These are phyloP conservation scores for Teratosphaeria epicoccoides DNA, from an alignment of 2,329 filamentous ascomycete species.

Conservation along the genomic window DNA sequence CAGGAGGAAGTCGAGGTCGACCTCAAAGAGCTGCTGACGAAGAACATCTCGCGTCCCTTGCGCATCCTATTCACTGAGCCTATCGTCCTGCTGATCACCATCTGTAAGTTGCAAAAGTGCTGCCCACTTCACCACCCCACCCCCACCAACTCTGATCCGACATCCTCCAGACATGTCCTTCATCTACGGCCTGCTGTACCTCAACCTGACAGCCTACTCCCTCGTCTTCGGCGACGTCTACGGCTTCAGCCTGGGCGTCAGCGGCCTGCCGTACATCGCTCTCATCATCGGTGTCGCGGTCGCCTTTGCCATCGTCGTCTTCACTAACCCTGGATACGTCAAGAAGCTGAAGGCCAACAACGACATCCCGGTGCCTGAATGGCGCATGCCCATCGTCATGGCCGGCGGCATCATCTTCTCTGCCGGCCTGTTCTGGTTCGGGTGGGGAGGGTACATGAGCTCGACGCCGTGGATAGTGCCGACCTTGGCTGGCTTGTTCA, in stretches of 20 bases:
- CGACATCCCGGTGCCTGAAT: slow-evolving; percentile 34
- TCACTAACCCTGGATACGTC: slow-evolving; percentile 17
- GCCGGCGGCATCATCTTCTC: slow-evolving; percentile 37
- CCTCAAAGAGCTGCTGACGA: slow-evolving; percentile 25
- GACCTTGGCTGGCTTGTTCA: slow-evolving; percentile 32
- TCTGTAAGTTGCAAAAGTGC: slow-evolving; percentile 34
- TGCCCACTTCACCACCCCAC: slow-evolving; percentile 7
- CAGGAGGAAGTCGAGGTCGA: slow-evolving; percentile 32
- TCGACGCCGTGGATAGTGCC: slow-evolving; percentile 36
- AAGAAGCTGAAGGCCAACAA: slow-evolving; percentile 24
- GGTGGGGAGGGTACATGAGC: slow-evolving; percentile 32
- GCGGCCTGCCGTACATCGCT: slow-evolving; percentile 69
- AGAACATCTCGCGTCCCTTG: slow-evolving; percentile 32
- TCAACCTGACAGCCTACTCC: slow-evolving; percentile 76
- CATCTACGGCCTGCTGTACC: slow-evolving; percentile 53
- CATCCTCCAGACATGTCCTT: not conserved
- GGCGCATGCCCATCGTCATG: slow-evolving; percentile 37
- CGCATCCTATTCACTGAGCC: slow-evolving; percentile 41
- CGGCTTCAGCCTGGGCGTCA: slow-evolving; percentile 56
- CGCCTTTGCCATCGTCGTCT: slow-evolving; percentile 15
- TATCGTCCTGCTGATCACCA: slow-evolving; percentile 37
- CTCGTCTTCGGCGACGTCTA: slow-evolving; percentile 67
- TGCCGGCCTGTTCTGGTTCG: slow-evolving; percentile 17
- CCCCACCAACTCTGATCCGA: slow-evolving; percentile 16
- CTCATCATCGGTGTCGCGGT: slow-evolving; percentile 39